Base-by-base conservation (phyloP, 352 stramenopile genomes). In the Globisporangium cystogenes region DNA sequence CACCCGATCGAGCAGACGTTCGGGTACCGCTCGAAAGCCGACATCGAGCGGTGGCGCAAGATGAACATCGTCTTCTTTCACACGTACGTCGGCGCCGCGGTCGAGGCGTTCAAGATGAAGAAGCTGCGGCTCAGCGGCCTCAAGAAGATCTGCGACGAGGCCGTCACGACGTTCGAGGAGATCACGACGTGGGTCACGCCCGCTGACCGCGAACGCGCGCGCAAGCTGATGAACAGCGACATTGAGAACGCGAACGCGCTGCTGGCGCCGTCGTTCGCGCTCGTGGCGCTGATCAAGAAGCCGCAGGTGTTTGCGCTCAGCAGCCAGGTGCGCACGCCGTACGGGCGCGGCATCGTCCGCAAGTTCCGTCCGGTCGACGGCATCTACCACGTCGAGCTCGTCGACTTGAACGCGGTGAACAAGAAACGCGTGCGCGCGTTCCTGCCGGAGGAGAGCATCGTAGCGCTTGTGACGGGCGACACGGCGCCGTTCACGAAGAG, bases 61-160 rank as follows among this genome's bases (percentile, higher is more conserved):
- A 93, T 95, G 64, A 92, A 93, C 60, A 95, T 97, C 29, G 60
- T 95, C 14, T 98, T 97, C 61, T 96, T 97, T 55, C 76, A 95
- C 61, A 96, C 86, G 35, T 97, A 96, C 45, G 69, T 93, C 18
- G 88, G 87, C 37, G 88, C 86, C 15, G 84, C 88, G 1, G 68
- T 93, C 4, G 76, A 96, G 40, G 82, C 79, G 26, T 88, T 65
- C 53, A 68, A 67, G 36, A 80, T 90, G 70, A 71, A 85, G 48
- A 87, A 86, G 56, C 67, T 94, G 21, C 78, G 79, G 8, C 56
- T 90, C 8, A 23, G 41, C 7, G 82, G 85, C 2, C 51, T 93
- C n/a, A 72, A 79, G 37, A 90, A 89, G 56, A 82, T 93, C 36
- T 77, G 66, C 42, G 69, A 78, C 29, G 75, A 85, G 15, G 64